Percentiles rank a stretch among this genome's conserved stretches.
phyloP scores from a whole-genome alignment of 208 protist species.

The Trypanosoma boissoni region DNA sequence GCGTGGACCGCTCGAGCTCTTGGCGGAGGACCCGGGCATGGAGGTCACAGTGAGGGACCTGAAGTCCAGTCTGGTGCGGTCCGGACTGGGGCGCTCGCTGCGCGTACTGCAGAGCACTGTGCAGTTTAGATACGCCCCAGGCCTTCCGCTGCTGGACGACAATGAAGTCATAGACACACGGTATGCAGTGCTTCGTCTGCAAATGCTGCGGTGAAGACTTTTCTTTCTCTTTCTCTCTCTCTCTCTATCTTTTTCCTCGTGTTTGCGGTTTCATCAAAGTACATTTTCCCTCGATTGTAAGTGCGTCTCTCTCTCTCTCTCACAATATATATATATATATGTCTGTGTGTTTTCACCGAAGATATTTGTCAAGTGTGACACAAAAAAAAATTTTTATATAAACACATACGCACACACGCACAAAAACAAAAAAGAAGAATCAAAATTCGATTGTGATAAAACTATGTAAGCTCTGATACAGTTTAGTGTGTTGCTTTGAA shows the following conservation, averaged over 20 bases:
- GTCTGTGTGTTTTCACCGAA: not conserved
- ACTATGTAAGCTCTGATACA: too few relatives aligned
- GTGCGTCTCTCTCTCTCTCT: conserved; percentile 12
- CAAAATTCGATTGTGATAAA: too few relatives aligned
- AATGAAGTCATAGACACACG: conserved; percentile 15
- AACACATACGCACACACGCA: too few relatives aligned
- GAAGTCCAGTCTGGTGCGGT: conserved; percentile 39
- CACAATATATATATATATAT: too few relatives aligned
- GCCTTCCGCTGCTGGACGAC: conserved; percentile 26
- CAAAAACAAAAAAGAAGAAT: too few relatives aligned
- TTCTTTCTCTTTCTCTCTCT: conserved; percentile 1
- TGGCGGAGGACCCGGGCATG: conserved; percentile 7
- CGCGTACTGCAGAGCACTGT: conserved; percentile 28
- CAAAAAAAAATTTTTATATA: too few relatives aligned
- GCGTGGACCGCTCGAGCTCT: conserved; percentile 38
- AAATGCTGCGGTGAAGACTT: conserved; percentile 4
- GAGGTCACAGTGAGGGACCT: conserved; percentile 42
- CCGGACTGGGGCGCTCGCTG: conserved; percentile 41
- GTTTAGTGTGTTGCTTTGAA: too few relatives aligned
- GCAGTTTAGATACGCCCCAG: conserved; percentile 37
- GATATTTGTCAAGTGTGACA: too few relatives aligned
- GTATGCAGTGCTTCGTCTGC: conserved; percentile 44
- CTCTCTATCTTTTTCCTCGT: conserved; percentile 4
- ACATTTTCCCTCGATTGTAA: conserved; percentile 11
- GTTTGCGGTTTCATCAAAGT: conserved; percentile 6